Base-by-base conservation (phyloP, 768 basidiomycete genomes). In the Sporobolomyces pararoseus region DNA sequence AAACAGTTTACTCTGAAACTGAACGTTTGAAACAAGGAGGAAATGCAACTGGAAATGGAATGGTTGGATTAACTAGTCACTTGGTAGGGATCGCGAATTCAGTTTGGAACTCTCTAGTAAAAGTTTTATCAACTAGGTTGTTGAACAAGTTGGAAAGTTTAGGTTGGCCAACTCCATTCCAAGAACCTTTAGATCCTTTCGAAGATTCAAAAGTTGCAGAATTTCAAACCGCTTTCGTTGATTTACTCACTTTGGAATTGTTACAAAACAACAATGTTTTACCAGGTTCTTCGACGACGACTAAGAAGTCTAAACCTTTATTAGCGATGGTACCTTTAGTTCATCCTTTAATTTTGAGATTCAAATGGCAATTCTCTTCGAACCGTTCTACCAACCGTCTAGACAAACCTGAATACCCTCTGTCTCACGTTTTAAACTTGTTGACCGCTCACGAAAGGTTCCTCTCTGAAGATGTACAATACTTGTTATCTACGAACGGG, bases 371-470 rank as follows among this genome's bases (percentile, higher is more conserved):
- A 77, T 98, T 98, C 71, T 92, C 97, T 66, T 86, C 89, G 0
- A 83, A 85, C 23, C 83, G 91, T 42, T 85, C 86, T 73, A 99
- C 96, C 0, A 99, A 97, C 79, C 84, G 90, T 60, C 79, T 92
- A 14, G 95, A 98, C 81, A 98, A 97, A 91, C 95, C 96, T 1
- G 96, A 98, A 79, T 98, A 94, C 91, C 97, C 91, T 76, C 90
- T 98, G 78, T 88, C 91, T 3, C 90, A 97, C 78, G 82, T 98
- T 29, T 83, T 90, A 55, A 94, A 98, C 77, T 85, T 89, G 66
- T 84, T 86, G 17, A 90, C 92, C 74, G 90, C 95, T 65, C 93
- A 97, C 70, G 83, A 85, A 31, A 79, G 83, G 3, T 94, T 97
- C 79, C 86, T 96, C 84, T 86, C 89, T 57, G 80, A 80, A 13